Evolutionary conservation across 1,284 basidiomycete genomes (phyloP).

Genomic region (Mycosarcoma mackinlayi): DNA sequence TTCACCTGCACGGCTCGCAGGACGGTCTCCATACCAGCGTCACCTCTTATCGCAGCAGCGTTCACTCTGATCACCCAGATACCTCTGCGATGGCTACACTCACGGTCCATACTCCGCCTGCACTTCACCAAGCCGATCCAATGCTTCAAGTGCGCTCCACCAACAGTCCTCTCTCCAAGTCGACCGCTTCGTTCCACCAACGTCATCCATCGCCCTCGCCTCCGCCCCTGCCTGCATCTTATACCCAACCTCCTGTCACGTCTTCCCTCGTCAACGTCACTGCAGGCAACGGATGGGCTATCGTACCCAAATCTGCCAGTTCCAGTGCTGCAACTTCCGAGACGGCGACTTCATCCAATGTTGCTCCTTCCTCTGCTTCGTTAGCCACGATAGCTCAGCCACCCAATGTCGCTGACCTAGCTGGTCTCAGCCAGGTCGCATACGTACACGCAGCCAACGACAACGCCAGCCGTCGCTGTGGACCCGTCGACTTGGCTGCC

Average conservation of each 20-base stretch:
- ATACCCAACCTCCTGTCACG: constrained; percentile 34
- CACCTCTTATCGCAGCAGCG: not conserved
- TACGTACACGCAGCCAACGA: constrained; percentile 31
- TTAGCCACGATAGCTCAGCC: constrained; percentile 15
- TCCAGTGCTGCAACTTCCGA: not conserved
- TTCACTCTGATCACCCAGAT: constrained; percentile 23
- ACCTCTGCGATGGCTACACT: constrained; percentile 48
- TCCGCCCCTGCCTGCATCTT: constrained; percentile 23
- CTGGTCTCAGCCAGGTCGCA: constrained; percentile 25
- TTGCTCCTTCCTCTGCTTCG: not conserved
- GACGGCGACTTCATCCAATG: not conserved
- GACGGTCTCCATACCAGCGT: constrained; percentile 4
- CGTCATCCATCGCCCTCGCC: constrained; percentile 19
- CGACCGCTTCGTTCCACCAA: constrained; percentile 13
- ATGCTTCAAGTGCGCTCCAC: constrained; percentile 35
- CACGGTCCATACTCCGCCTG: constrained; percentile 37
- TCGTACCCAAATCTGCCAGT: constrained; percentile 27
- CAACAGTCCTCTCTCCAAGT: constrained; percentile 28
- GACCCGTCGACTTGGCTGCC: constrained; percentile 17
- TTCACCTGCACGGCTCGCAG: constrained; percentile 5
- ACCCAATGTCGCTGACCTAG: constrained; percentile 3
- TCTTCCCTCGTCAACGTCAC: constrained; percentile 29
- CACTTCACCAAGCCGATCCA: constrained; percentile 27
- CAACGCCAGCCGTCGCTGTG: constrained; percentile 33
- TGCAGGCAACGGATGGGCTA: constrained; percentile 42